Evolutionary conservation across 306 rosid genomes (phyloP).

Genomic region (Vigna radiata): DNA sequence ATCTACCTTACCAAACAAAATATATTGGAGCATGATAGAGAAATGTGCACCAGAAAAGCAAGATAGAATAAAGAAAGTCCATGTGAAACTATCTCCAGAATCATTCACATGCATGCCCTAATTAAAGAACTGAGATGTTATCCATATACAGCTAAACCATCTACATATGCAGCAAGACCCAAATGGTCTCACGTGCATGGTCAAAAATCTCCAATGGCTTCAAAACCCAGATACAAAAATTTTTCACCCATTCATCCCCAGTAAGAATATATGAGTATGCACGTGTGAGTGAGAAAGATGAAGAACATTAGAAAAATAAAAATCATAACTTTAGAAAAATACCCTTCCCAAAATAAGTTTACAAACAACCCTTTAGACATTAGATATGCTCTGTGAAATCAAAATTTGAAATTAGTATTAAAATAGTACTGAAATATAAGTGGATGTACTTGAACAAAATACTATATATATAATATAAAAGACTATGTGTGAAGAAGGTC

Average conservation of each 20-base stretch:
- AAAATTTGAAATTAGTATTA: background rate
- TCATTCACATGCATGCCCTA: constrained; percentile 5
- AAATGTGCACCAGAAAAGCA: constrained; percentile 2
- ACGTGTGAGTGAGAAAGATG: too few relatives aligned
- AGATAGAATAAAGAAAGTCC: constrained; percentile 13
- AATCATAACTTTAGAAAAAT: background rate
- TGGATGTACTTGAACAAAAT: background rate
- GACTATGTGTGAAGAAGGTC: constrained; percentile 24
- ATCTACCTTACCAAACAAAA: background rate
- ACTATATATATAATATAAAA: background rate
- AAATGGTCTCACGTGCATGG: constrained; percentile 44
- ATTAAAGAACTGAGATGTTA: constrained; percentile 15
- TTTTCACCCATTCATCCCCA: background rate
- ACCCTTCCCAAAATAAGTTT: background rate
- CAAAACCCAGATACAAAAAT: background rate
- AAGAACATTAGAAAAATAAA: background rate
- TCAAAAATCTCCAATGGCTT: constrained; percentile 27
- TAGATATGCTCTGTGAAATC: background rate
- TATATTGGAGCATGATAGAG: background rate
- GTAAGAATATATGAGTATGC: too few relatives aligned
- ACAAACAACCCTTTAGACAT: background rate
- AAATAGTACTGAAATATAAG: background rate
- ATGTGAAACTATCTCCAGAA: constrained; percentile 12
- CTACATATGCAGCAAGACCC: constrained; percentile 19
- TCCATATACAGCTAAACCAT: background rate